Evolutionary conservation across 208 protist genomes (phyloP), one percentile per base, ranked within the genome.

Genomic region (Angomonas ambiguus): DNA sequence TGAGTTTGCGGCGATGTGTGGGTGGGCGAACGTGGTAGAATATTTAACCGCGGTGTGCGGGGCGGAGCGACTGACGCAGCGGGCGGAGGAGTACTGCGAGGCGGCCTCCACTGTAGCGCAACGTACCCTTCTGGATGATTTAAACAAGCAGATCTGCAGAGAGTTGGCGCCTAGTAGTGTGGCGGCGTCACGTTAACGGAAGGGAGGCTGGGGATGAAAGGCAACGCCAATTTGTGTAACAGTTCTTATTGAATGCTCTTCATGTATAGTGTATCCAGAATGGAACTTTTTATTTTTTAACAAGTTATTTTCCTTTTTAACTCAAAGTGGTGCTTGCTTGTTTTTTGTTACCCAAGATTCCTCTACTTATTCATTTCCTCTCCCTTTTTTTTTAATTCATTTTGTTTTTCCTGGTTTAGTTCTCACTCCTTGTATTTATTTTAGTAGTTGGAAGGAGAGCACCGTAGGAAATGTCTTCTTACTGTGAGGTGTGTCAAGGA

Each of bases 401-500:
- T 34, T 55, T 55, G 8, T 55, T 18, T 18, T 55, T 55, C 49
- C 28, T 55, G 22, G 3, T 55, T 55, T 55, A 30, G 8, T 18
- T 18, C 18, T 55, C 28, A 4, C n/a, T n/a, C n/a, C n/a, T n/a
- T n/a, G n/a, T n/a, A 48, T 11, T 48, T 48, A 48, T 18, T 20
- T 18, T 48, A 11, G 18, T 48, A 48, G 38, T 48, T 18, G 18
- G 18, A 48, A 48, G 38, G 38, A 48, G 11, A 48, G 38, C 18
- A 18, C 38, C n/a, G n/a, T n/a, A n/a, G n/a, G n/a, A n/a, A 5
- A 93, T 94, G 88, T 65, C 82, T 20, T 91, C 88, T 3, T 94
- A 94, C 79, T 94, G 88, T 62, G 82, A 87, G 25, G 83, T 90
- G 18, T 94, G 88, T 55, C 82, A 76, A 41, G 71, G 76, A 0